A percentile compares a stretch with the other conserved stretches of the same genome.
phyloP scores from a whole-genome alignment of 2,329 filamentous ascomycete species.

The Clathrospora elynae region DNA sequence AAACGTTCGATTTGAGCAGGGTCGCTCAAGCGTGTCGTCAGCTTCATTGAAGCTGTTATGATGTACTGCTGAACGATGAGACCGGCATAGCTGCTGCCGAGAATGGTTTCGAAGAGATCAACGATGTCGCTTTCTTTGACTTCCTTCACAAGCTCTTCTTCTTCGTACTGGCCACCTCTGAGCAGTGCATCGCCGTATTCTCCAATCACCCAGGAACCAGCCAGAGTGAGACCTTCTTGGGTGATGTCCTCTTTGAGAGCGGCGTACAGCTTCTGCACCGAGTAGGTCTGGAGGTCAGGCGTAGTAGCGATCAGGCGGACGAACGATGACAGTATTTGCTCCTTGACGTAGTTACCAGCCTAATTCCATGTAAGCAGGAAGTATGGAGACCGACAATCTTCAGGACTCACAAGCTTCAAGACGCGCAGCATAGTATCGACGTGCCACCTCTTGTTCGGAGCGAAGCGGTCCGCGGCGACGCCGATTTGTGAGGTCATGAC shows the following conservation, averaged over 20 bases:
- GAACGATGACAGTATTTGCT: conserved; percentile 96
- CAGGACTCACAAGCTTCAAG: conserved; percentile 68
- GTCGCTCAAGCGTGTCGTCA: conserved; percentile 86
- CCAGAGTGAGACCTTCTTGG: conserved; percentile 91
- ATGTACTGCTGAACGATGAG: conserved; percentile 96
- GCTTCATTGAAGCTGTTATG: conserved; percentile 90
- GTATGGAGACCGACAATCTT: background rate
- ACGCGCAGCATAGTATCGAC: conserved; percentile 97
- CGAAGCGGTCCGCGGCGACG: conserved; percentile 92
- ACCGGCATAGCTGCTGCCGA: conserved; percentile 92
- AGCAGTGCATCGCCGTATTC: conserved; percentile 94
- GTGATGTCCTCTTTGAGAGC: conserved; percentile 95
- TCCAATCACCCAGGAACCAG: conserved; percentile 95
- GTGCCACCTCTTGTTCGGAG: conserved; percentile 97
- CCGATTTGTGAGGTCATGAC: conserved; percentile 98
- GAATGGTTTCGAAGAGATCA: conserved; percentile 87
- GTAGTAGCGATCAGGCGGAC: conserved; percentile 94
- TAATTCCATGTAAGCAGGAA: conserved; percentile 24
- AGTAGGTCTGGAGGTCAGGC: conserved; percentile 92
- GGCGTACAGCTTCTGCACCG: conserved; percentile 90
- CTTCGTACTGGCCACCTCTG: conserved; percentile 86
- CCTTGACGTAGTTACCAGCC: conserved; percentile 96
- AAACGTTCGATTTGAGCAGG: conserved; percentile 85
- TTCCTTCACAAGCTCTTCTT: conserved; percentile 82
- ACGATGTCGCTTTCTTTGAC: conserved; percentile 89